These are phyloP conservation scores for Aspergillus bombycis DNA, from an alignment of 2,329 filamentous ascomycete species.

Conservation along the genomic window DNA sequence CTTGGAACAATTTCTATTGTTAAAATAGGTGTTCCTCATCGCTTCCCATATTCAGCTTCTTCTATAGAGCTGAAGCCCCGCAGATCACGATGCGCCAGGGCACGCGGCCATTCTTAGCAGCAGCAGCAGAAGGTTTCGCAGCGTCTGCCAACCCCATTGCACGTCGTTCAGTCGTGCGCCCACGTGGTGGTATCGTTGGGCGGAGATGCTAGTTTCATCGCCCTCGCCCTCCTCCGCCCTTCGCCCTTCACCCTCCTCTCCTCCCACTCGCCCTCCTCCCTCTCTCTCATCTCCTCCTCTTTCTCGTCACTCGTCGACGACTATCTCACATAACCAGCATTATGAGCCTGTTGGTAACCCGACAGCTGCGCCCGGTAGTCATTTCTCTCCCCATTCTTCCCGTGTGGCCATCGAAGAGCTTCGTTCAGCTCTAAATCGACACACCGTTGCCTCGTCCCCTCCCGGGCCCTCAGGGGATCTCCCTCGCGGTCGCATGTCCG, in stretches of 20 bases:
- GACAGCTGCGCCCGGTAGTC: slow-evolving; percentile 21
- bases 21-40: background rate
- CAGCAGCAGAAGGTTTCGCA: slow-evolving; percentile 33
- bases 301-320: slow-evolving; percentile 14
- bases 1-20: background rate
- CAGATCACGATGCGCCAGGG: slow-evolving; percentile 34
- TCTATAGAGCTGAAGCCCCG: slow-evolving; percentile 18
- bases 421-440: slow-evolving; percentile 41
- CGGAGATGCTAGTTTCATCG: slow-evolving; percentile 46
- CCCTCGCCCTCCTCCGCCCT: slow-evolving; percentile 45
- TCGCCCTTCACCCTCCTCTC: slow-evolving; percentile 34
- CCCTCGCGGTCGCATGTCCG: slow-evolving; percentile 38
- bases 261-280: slow-evolving; percentile 25
- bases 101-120: slow-evolving; percentile 23
- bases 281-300: slow-evolving; percentile 21
- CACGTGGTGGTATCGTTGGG: slow-evolving; percentile 40
- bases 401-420: slow-evolving; percentile 45
- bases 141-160: slow-evolving; percentile 29
- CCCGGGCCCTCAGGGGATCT: slow-evolving; percentile 38
- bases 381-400: slow-evolving; percentile 39
- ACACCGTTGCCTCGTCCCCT: slow-evolving; percentile 41
- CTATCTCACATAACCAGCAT: slow-evolving; percentile 25
- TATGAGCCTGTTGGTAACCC: slow-evolving; percentile 36
- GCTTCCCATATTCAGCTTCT: slow-evolving; percentile 12
- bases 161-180: slow-evolving; percentile 40